A percentile compares a stretch with the other conserved stretches of the same genome.
phyloP scores from a whole-genome alignment of 192 early-diverging fungal genomes.

The Rhizophlyctis rosea region DNA sequence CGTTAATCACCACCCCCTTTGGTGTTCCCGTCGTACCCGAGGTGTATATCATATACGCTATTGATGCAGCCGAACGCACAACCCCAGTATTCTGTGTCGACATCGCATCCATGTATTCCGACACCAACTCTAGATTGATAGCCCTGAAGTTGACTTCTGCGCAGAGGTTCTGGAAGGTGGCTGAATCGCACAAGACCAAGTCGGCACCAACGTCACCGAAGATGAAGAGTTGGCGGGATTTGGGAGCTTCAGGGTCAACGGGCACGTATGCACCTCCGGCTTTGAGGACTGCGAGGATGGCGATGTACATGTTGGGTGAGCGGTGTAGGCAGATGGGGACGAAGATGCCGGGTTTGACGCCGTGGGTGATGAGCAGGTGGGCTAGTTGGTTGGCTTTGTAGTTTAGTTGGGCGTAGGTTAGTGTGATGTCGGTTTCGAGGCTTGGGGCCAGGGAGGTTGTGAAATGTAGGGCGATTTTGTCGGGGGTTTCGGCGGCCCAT shows the following conservation, averaged over 20 bases:
- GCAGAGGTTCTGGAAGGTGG: no score
- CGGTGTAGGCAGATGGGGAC: slow-evolving; percentile 13
- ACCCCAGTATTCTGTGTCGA: no score
- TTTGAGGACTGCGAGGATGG: slow-evolving; percentile 27
- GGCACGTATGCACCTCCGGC: slow-evolving; percentile 36
- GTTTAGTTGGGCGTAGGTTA: slow-evolving; percentile 26
- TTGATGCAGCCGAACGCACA: no score
- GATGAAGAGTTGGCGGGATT: slow-evolving; percentile 28
- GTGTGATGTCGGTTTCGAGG: neutral
- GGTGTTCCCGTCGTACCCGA: slow-evolving; percentile 43
- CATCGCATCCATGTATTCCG: no score
- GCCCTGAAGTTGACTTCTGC: no score
- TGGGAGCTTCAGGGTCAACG: slow-evolving; percentile 21
- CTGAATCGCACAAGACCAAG: slow-evolving; percentile 2
- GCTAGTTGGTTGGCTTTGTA: slow-evolving; percentile 25
- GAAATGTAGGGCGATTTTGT: slow-evolving; percentile 3
- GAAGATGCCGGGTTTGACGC: slow-evolving; percentile 19
- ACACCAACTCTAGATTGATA: no score
- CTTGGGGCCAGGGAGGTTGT: no score
- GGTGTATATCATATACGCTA: slow-evolving; percentile 41
- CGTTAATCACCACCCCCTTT: slow-evolving; percentile 35
- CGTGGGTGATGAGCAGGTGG: slow-evolving; percentile 3
- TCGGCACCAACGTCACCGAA: neutral
- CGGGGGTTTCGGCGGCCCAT: neutral
- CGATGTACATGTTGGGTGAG: slow-evolving; percentile 10